A percentile compares a stretch with the other conserved stretches of the same genome.
Conservation (phyloP, 1,284 basidiomycete species). For the Moesziomyces antarcticus region DNA sequence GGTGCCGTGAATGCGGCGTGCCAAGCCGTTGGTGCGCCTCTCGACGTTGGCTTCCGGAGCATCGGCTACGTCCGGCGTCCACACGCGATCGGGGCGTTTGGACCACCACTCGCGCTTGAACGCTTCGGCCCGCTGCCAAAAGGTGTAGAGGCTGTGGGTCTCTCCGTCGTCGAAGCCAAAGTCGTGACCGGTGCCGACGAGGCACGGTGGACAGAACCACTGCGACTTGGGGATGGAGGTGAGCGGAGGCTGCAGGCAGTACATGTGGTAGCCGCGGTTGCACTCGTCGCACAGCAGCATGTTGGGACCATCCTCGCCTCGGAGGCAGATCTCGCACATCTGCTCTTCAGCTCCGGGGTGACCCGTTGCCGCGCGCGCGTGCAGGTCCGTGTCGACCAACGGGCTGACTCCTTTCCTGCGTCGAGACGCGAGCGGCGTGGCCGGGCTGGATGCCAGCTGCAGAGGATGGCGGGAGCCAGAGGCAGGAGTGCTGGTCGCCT, state of each 20-base stretch:
- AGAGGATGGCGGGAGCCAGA: constrained; percentile 26
- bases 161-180: constrained; percentile 99
- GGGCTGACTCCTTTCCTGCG: constrained; percentile 42
- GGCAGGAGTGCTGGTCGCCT: constrained; percentile 22
- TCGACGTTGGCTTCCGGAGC: not conserved
- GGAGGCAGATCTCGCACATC: constrained; percentile 72
- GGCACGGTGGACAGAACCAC: constrained; percentile 95
- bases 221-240: constrained; percentile 85
- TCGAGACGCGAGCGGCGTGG: constrained; percentile 19
- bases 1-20: constrained; percentile 48
- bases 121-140: constrained; percentile 87
- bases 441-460: constrained; percentile 24
- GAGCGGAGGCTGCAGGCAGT: constrained; percentile 92
- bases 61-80: constrained; percentile 20
- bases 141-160: constrained; percentile 90
- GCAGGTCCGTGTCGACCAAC: constrained; percentile 23
- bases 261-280: constrained; percentile 93
- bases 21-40: constrained; percentile 43
- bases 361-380: constrained; percentile 7
- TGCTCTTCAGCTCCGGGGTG: constrained; percentile 36
- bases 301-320: constrained; percentile 84
- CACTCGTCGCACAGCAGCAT: constrained; percentile 98
- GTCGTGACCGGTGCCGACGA: constrained; percentile 93
- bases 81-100: constrained; percentile 43
- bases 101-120: constrained; percentile 80